A percentile compares a stretch with the other conserved stretches of the same genome.
phyloP scores from a whole-genome alignment of 1,284 basidiomycete genomes.

The Marasmius sp. region DNA sequence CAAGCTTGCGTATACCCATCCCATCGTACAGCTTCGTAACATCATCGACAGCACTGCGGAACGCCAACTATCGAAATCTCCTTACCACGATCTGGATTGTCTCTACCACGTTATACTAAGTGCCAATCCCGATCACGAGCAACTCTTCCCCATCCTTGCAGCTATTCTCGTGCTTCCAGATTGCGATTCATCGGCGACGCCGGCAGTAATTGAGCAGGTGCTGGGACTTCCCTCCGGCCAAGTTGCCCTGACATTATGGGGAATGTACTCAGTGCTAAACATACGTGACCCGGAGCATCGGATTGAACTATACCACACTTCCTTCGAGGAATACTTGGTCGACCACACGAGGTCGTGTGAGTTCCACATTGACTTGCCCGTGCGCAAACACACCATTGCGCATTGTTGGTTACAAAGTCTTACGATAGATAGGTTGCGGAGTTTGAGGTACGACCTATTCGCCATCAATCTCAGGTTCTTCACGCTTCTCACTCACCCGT shows the following conservation, averaged over 20 bases:
- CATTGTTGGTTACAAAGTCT: no score
- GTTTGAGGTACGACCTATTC: no score
- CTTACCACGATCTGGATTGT: conserved; percentile 27
- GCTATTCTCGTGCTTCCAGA: not conserved
- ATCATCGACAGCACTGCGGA: conserved; percentile 6
- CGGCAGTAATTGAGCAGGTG: not conserved
- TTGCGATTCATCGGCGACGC: not conserved
- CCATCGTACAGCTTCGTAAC: conserved; percentile 21
- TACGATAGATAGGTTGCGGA: no score
- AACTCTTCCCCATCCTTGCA: not conserved
- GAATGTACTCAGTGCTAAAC: not conserved
- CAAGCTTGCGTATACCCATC: conserved; percentile 19
- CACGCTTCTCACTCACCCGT: no score
- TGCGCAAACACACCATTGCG: no score
- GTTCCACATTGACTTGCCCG: no score
- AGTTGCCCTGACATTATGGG: not conserved
- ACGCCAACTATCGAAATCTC: not conserved
- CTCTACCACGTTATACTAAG: not conserved
- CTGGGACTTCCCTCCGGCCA: not conserved
- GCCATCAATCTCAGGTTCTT: no score
- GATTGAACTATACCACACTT: not conserved
- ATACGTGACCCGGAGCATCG: not conserved
- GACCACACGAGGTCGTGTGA: not conserved
- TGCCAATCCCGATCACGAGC: not conserved
- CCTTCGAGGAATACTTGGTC: not conserved